These are phyloP conservation scores for Termitomyces sp. DNA, from an alignment of 768 basidiomycete species.

Conservation along the genomic window DNA sequence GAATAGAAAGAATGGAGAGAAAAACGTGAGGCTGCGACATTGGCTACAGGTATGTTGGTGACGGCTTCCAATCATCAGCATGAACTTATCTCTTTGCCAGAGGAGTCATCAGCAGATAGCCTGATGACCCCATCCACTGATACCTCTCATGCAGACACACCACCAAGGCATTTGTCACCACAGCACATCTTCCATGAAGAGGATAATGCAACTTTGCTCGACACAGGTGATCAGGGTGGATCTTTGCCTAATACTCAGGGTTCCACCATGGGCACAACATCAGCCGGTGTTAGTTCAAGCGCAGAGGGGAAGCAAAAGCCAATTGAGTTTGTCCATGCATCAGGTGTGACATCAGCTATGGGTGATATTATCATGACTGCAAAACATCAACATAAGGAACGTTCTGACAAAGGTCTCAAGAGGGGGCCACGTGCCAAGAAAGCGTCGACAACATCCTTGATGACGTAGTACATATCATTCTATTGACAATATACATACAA, in stretches of 20 bases:
- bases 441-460: background rate
- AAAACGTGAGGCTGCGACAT: background rate
- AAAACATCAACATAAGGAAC: background rate
- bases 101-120: too few relatives aligned
- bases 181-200: background rate
- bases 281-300: background rate
- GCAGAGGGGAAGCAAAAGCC: background rate
- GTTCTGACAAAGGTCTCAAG: background rate
- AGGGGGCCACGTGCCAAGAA: background rate
- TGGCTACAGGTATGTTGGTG: background rate
- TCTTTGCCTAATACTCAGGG: background rate
- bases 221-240: too few relatives aligned
- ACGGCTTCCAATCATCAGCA: background rate
- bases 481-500: too few relatives aligned
- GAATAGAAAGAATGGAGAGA: background rate
- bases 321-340: background rate
- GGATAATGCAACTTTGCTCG: too few relatives aligned
- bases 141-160: background rate
- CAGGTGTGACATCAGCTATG: background rate
- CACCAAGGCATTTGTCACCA: background rate
- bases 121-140: background rate
- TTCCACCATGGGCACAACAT: background rate
- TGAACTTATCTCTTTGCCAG: background rate
- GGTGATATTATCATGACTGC: background rate
- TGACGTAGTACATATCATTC: too few relatives aligned